These are phyloP conservation scores for Lactifluus rugatus DNA, from an alignment of 768 basidiomycete species.

Conservation along the genomic window DNA sequence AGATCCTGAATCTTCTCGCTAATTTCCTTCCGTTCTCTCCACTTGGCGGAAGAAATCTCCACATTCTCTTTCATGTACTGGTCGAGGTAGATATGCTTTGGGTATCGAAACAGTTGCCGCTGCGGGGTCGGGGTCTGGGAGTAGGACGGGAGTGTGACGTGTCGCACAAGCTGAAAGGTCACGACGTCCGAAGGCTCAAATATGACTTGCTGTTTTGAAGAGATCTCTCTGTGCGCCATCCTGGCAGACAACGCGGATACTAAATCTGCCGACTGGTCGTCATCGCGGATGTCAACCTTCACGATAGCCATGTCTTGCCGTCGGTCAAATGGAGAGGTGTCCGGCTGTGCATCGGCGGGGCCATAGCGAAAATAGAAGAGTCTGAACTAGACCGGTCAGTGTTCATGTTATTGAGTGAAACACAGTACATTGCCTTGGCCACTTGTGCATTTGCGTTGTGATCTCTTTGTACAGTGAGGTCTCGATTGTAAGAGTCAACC, in stretches of 20 bases:
- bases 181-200: constrained; percentile 54
- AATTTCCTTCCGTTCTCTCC: constrained; percentile 31
- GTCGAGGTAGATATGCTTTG: constrained; percentile 60
- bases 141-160: constrained; percentile 20
- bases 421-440: constrained; percentile 26
- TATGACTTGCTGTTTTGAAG: constrained; percentile 45
- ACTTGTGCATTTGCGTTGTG: constrained; percentile 31
- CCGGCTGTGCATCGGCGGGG: constrained; percentile 32
- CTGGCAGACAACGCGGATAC: constrained; percentile 33
- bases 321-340: constrained; percentile 20
- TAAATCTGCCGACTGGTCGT: constrained; percentile 45
- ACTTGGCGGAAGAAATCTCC: constrained; percentile 32
- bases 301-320: constrained; percentile 39
- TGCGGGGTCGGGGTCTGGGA: constrained; percentile 16
- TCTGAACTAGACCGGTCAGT: constrained; percentile 21
- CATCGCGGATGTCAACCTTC: constrained; percentile 37
- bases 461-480: constrained; percentile 9
- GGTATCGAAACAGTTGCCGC: constrained; percentile 40
- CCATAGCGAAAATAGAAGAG: constrained; percentile 53
- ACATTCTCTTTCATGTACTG: constrained; percentile 56
- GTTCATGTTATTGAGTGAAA: constrained; percentile 9
- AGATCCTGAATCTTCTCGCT: constrained; percentile 40
- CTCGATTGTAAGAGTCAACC: constrained; percentile 38
- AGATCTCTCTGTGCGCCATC: constrained; percentile 19
- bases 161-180: constrained; percentile 41